phyloP scores from a whole-genome alignment of 257 asterid species.

The Penstemon eatonii region DNA sequence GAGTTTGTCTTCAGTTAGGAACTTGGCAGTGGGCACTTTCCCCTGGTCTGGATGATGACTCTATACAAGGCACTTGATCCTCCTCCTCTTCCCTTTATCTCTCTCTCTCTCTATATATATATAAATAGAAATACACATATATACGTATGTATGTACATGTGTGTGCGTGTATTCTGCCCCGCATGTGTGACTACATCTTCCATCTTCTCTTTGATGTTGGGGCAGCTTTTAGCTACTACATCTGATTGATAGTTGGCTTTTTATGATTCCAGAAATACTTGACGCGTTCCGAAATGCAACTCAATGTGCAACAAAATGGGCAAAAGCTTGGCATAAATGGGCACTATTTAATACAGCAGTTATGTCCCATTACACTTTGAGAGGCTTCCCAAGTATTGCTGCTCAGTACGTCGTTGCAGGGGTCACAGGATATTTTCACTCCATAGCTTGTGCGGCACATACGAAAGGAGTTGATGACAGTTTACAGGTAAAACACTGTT shows the following conservation, averaged over 20 bases:
- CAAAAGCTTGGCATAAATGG: slow-evolving; percentile 99
- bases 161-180: background rate
- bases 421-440: slow-evolving; percentile 95
- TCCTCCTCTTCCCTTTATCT: slow-evolving; percentile 11
- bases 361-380: slow-evolving; percentile 90
- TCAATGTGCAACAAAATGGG: slow-evolving; percentile 85
- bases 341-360: slow-evolving; percentile 98
- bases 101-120: background rate
- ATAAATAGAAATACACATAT: background rate
- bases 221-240: slow-evolving; percentile 8
- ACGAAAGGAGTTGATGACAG: slow-evolving; percentile 99
- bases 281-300: slow-evolving; percentile 84
- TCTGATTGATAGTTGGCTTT: slow-evolving; percentile 31
- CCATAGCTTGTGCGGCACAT: slow-evolving; percentile 98
- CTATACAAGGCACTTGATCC: slow-evolving; percentile 69
- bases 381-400: slow-evolving; percentile 68
- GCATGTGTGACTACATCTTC: background rate
- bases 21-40: slow-evolving; percentile 95
- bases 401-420: slow-evolving; percentile 92
- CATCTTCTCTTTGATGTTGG: slow-evolving; percentile 25
- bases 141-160: background rate
- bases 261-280: slow-evolving; percentile 69
- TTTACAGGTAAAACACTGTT: slow-evolving; percentile 60
- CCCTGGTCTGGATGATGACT: slow-evolving; percentile 88
- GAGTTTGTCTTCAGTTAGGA: slow-evolving; percentile 82